Evolutionary conservation across 345 rosid genomes (phyloP), one percentile per base, ranked within the genome.

Genomic region (Citrus australasica): DNA sequence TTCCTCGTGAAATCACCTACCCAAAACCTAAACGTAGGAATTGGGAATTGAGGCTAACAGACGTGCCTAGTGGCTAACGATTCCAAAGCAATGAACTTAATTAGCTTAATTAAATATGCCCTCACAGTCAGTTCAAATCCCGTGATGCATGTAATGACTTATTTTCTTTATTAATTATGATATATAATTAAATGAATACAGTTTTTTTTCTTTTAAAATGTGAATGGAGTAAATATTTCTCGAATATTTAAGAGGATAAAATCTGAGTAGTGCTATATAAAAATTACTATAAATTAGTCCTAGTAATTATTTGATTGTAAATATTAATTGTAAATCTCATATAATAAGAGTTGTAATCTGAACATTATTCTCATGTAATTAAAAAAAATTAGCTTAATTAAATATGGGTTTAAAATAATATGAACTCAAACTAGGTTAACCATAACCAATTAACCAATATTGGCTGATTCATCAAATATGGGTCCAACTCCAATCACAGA

Each of bases 111-210:
- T 10, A 21, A 27, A 9, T 21, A 21, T 53, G 21, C 6, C 35
- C 1, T 33, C 35, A 33, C 0, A 33, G 6, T 33, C 6, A 0
- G 6, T 33, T 33, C 1, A 5, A 32, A 32, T 0, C 33, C 35
- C 1, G 6, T 6, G 6, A 33, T 1, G 0, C 0, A 33, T 5
- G 6, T 33, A 5, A 0, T 5, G 0, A 5, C 6, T 33, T 33
- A 33, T 33, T 5, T 33, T 33, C 35, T 33, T 32, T 0, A 32
- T 4, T 32, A 32, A 32, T 32, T 32, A 32, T 32, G 5, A 0
- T 32, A 32, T 32, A 32, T 32, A 32, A 32, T 32, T 32, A 32
- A 32, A 5, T 32, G 0, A 32, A 32, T 32, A 0, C 5, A 4
- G 0, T 33, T 0, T 33, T 33, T 1, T 33, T 0, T 0, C 35